Evolutionary conservation across 306 rosid genomes (phyloP), one percentile per base, ranked within the genome.

Genomic region (Prunus dulcis): DNA sequence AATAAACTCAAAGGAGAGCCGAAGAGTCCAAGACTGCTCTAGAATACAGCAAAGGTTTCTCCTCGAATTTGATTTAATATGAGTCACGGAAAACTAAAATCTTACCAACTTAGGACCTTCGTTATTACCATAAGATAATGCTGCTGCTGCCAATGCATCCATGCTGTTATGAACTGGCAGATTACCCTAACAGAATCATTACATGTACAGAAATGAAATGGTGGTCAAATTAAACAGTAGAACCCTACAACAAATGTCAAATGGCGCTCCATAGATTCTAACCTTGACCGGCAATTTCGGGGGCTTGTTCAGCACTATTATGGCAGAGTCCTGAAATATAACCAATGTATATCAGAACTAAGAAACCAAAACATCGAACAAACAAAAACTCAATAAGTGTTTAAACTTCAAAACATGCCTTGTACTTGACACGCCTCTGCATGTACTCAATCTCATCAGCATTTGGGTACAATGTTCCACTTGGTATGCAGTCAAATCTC

Each of bases 121-220:
- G 20, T 92, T 87, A 69, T 88, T 73, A 73, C 90, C 95, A 82
- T 88, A 94, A 65, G 96, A 90, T 60, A 94, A 84, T 15, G 98
- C 97, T n/a, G 95, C 95, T 74, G 95, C 97, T 20, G 97, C 97
- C 88, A 94, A 84, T 7, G 97, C 97, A 69, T 94, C 98, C 97
- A 94, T 90, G 83, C 97, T 92, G 71, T 92, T 94, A 84, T 94
- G 97, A 82, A 94, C 81, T 10, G 98, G 97, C 52, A 92, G 88
- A 88, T 88, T 89, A 81, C 97, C 98, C 98, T 94, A 74, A 64
- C 76, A 89, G 82, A 69, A 73, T 65, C 72, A 73, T 78, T 66
- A 34, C 41, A 71, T 2, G 9, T 12, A 69, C 78, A 30, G 53
- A 76, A 84, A 80, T 84, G 65, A 77, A 80, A 55, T 76, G 20